Conservation (phyloP, 768 basidiomycete species). For the Suillus cothurnatus region DNA sequence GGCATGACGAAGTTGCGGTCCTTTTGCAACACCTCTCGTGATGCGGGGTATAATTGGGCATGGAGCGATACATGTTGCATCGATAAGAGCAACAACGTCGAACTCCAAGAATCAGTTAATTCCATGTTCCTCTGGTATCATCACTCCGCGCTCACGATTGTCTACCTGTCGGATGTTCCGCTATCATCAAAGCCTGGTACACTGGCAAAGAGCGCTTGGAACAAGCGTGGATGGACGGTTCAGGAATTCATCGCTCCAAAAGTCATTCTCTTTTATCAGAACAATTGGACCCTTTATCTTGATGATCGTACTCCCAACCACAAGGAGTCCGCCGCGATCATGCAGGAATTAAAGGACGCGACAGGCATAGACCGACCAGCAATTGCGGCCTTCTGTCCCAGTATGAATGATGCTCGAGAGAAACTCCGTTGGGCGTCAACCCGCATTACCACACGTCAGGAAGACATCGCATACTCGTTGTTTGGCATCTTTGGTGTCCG, state of each 20-base stretch:
- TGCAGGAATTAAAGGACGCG: neutral
- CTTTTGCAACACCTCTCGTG: neutral
- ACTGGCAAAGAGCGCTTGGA: neutral
- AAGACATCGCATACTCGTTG: neutral
- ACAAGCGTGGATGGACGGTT: neutral
- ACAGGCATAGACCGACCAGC: neutral
- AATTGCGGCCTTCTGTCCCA: neutral
- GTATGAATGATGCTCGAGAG: neutral
- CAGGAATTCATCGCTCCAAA: neutral
- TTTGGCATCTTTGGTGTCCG: neutral
- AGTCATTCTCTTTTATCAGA: neutral
- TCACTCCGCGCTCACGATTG: neutral
- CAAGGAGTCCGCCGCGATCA: neutral
- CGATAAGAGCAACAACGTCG: neutral
- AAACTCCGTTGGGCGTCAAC: neutral
- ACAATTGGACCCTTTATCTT: neutral
- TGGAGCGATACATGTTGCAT: neutral
- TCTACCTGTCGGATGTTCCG: neutral
- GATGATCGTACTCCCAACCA: neutral
- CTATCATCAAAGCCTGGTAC: neutral
- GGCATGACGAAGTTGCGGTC: neutral
- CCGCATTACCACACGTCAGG: neutral
- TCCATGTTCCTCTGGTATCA: neutral
- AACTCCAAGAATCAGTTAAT: neutral
- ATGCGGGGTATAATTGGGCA: neutral